A percentile compares a stretch with the other conserved stretches of the same genome.
These are phyloP conservation scores for Podila verticillata DNA, from an alignment of 192 early-diverging fungal genomes.

Conservation along the genomic window DNA sequence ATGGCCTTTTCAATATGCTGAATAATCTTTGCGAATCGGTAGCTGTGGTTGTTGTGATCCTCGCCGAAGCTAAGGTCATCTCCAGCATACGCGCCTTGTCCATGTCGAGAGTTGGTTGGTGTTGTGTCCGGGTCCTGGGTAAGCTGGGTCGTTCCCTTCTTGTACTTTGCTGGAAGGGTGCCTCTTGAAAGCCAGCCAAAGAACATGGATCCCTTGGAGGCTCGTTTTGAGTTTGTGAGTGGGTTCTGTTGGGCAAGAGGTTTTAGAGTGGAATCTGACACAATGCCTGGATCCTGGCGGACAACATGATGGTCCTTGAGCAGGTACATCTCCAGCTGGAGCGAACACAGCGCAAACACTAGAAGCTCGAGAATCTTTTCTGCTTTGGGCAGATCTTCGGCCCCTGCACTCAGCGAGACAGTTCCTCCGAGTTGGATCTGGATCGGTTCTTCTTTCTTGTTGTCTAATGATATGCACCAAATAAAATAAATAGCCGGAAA, in stretches of 20 bases:
- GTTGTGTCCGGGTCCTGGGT: slow-evolving; percentile 4
- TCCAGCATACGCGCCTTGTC: not conserved
- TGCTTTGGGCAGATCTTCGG: slow-evolving; percentile 64
- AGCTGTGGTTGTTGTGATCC: slow-evolving; percentile 50
- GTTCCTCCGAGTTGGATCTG: slow-evolving; percentile 36
- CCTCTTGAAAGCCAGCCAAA: slow-evolving; percentile 47
- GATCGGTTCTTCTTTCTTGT: slow-evolving; percentile 13
- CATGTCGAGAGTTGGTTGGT: not conserved
- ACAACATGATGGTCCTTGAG: slow-evolving; percentile 76
- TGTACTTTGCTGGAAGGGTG: slow-evolving; percentile 37
- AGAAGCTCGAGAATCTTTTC: slow-evolving; percentile 82
- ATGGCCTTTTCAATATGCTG: slow-evolving; percentile 65
- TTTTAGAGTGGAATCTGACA: not conserved
- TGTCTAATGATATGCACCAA: not conserved
- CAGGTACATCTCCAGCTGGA: slow-evolving; percentile 79
- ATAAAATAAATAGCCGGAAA: not conserved
- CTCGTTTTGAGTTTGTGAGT: slow-evolving; percentile 29
- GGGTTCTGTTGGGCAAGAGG: slow-evolving; percentile 12
- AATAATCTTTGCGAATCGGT: slow-evolving; percentile 51
- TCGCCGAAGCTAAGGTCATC: slow-evolving; percentile 14
- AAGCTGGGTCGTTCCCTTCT: slow-evolving; percentile 29
- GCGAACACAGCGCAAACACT: slow-evolving; percentile 79
- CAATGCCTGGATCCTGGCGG: slow-evolving; percentile 18
- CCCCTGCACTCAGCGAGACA: slow-evolving; percentile 17
- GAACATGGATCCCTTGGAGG: slow-evolving; percentile 43